A percentile compares a stretch with the other conserved stretches of the same genome.
phyloP scores from a whole-genome alignment of 1,284 basidiomycete species.

The Stygiomarasmius scandens region DNA sequence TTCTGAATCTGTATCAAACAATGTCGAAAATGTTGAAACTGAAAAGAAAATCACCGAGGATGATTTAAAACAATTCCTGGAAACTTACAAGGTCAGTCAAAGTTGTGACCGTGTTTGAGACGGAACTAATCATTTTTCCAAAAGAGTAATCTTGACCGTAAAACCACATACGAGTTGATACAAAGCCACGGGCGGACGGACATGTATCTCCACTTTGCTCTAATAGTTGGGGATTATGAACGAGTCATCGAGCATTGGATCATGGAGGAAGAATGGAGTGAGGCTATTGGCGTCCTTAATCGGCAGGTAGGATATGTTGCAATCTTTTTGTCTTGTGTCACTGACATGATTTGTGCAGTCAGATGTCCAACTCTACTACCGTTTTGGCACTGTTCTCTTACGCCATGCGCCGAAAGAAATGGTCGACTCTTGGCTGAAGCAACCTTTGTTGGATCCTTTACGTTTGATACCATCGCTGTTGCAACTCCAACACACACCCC shows the following conservation, averaged over 20 bases:
- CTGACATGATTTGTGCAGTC: constrained; percentile 50
- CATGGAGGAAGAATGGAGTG: constrained; percentile 88
- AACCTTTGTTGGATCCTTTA: constrained; percentile 77
- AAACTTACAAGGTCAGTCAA: constrained; percentile 79
- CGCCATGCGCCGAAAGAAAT: constrained; percentile 86
- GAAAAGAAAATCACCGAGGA: constrained; percentile 90
- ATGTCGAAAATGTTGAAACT: constrained; percentile 83
- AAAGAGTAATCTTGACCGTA: constrained; percentile 81
- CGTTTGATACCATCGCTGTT: constrained; percentile 90
- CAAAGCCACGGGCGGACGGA: constrained; percentile 92
- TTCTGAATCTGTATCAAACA: constrained; percentile 82
- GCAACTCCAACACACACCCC: constrained; percentile 72
- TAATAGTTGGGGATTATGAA: constrained; percentile 78
- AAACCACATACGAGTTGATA: constrained; percentile 90
- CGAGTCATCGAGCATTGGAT: constrained; percentile 94
- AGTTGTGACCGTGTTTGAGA: background rate
- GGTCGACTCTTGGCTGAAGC: constrained; percentile 90
- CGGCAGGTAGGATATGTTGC: constrained; percentile 65
- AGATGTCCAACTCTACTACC: constrained; percentile 90
- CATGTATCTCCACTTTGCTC: constrained; percentile 91
- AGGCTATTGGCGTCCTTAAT: constrained; percentile 87
- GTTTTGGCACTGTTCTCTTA: constrained; percentile 88
- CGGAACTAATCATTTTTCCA: constrained; percentile 1
- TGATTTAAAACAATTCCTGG: constrained; percentile 89
- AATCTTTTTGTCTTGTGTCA: background rate